phyloP scores from a whole-genome alignment of 805 yeast genomes.

The Metschnikowia gelsemii region DNA sequence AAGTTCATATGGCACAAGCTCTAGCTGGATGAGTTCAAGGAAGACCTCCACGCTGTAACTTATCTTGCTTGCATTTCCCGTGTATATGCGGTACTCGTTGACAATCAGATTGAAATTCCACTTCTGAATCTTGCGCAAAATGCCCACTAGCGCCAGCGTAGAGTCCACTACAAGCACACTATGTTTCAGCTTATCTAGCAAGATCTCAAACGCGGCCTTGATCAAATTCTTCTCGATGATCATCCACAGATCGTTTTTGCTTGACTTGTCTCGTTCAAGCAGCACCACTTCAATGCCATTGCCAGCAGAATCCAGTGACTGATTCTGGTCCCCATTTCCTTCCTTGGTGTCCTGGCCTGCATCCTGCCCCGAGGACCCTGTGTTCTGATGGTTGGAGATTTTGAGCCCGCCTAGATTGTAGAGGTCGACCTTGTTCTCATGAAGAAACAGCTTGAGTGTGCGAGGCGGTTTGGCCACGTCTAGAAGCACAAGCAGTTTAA shows the following conservation, averaged over 20 bases:
- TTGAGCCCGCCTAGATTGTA: slow-evolving; percentile 46
- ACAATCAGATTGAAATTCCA: slow-evolving; percentile 87
- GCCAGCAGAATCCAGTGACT: slow-evolving; percentile 7
- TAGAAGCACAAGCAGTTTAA: slow-evolving; percentile 67
- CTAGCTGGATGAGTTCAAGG: slow-evolving; percentile 67
- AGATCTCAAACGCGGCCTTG: slow-evolving; percentile 60
- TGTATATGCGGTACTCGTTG: slow-evolving; percentile 76
- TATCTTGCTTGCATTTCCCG: slow-evolving; percentile 61
- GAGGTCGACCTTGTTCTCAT: slow-evolving; percentile 52
- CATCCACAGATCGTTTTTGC: slow-evolving; percentile 67
- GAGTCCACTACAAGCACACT: slow-evolving; percentile 77
- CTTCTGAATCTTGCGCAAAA: slow-evolving; percentile 76
- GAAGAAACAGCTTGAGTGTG: slow-evolving; percentile 63
- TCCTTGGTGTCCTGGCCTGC: slow-evolving; percentile 7
- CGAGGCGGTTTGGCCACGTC: slow-evolving; percentile 87
- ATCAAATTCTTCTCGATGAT: slow-evolving; percentile 65
- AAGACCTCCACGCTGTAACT: slow-evolving; percentile 82
- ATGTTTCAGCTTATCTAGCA: slow-evolving; percentile 62
- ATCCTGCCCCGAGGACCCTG: slow-evolving; percentile 16
- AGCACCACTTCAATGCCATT: slow-evolving; percentile 26
- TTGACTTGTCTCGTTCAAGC: slow-evolving; percentile 23
- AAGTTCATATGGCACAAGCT: slow-evolving; percentile 44
- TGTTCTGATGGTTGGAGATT: slow-evolving; percentile 36
- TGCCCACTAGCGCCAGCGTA: slow-evolving; percentile 75
- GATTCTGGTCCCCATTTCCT: not conserved